Conservation (phyloP, 257 asterid genomes). For the Solanum piurae region DNA sequence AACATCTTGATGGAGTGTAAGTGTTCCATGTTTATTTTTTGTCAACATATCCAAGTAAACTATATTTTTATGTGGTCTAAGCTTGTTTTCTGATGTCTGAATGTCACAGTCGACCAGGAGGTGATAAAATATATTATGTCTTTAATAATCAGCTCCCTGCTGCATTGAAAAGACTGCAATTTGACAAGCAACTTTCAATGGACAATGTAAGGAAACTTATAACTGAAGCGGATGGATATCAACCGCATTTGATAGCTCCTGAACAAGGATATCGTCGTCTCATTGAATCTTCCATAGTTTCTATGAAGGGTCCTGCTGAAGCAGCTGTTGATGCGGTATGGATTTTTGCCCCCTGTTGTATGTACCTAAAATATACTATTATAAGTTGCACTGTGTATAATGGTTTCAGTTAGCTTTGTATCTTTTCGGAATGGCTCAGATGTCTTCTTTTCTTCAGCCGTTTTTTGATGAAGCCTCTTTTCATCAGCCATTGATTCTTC, state of each 20-base stretch:
- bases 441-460: not conserved
- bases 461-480: not conserved
- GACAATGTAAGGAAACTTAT: conserved; percentile 61
- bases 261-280: conserved; percentile 79
- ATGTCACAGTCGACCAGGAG: conserved; percentile 65
- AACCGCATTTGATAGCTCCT: conserved; percentile 78
- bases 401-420: not conserved
- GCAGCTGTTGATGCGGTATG: conserved; percentile 73
- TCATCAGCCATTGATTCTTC: not conserved
- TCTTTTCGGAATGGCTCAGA: not conserved
- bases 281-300: conserved; percentile 52
- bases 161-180: conserved; percentile 67
- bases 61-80: not conserved
- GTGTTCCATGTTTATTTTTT: conserved; percentile 1
- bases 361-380: not conserved
- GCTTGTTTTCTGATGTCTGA: not conserved
- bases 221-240: conserved; percentile 79
- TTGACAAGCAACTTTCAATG: conserved; percentile 69
- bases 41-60: not conserved
- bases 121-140: conserved; percentile 60
- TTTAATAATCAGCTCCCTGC: conserved; percentile 71
- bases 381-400: not conserved
- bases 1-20: conserved; percentile 80
- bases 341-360: not conserved
- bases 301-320: conserved; percentile 72